Percentiles rank a stretch among this genome's conserved stretches.
phyloP scores from a whole-genome alignment of 78 protist genomes.

The Diacronema lutheri region DNA sequence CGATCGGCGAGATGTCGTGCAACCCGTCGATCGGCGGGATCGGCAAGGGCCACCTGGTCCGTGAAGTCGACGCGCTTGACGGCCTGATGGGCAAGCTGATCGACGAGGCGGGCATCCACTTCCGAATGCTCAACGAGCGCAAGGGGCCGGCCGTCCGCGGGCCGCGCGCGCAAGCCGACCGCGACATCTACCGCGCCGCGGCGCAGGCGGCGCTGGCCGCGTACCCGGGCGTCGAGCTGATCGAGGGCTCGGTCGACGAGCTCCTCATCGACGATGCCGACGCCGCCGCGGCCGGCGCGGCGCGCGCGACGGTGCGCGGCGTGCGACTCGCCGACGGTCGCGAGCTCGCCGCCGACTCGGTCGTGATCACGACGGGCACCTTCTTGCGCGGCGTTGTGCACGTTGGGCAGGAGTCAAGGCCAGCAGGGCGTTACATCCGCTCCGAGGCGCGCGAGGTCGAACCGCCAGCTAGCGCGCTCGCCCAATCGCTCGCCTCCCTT shows the following conservation, averaged over 20 bases:
- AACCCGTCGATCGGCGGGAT: slow-evolving; percentile 94
- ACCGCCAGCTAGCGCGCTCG: slow-evolving; percentile 5
- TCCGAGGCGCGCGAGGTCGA: slow-evolving; percentile 2
- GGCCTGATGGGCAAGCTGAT: slow-evolving; percentile 63
- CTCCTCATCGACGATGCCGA: slow-evolving; percentile 29
- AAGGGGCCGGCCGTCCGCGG: slow-evolving; percentile 85
- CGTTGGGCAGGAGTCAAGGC: slow-evolving; percentile 49
- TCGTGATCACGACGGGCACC: slow-evolving; percentile 91
- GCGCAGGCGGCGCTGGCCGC: slow-evolving; percentile 54
- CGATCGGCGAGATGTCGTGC: slow-evolving; percentile 82
- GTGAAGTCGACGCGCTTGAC: slow-evolving; percentile 89
- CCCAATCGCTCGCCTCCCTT: slow-evolving; percentile 19
- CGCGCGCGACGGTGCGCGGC: slow-evolving; percentile 3
- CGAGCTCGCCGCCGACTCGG: not conserved
- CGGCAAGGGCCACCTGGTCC: slow-evolving; percentile 87
- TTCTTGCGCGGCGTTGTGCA: slow-evolving; percentile 87
- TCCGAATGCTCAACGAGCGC: slow-evolving; percentile 57
- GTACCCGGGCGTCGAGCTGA: slow-evolving; percentile 44
- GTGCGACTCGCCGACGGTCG: not conserved
- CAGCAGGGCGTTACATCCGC: not conserved
- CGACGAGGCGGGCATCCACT: slow-evolving; percentile 66
- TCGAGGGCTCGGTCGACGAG: slow-evolving; percentile 76
- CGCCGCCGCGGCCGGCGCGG: too few relatives aligned
- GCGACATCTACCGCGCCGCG: slow-evolving; percentile 66
- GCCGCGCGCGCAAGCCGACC: slow-evolving; percentile 79